Evolutionary conservation across 2,329 filamentous ascomycete genomes (phyloP).

Genomic region (Lithohypha guttulata): DNA sequence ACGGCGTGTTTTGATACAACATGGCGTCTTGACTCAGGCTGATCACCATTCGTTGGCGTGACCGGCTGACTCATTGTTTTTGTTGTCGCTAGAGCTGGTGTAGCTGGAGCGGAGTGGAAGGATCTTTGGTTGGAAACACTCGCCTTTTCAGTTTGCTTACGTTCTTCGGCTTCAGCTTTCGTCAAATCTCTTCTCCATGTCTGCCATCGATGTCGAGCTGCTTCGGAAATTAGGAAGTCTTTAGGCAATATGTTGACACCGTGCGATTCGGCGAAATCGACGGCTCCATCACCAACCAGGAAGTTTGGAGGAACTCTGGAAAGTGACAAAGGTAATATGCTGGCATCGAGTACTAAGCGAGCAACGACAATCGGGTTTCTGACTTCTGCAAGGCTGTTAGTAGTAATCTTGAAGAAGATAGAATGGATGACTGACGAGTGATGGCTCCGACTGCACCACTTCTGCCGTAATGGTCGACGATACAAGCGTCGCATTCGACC

Average conservation of each 20-base stretch:
- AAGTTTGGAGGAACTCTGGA: conserved; percentile 87
- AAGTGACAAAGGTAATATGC: conserved; percentile 66
- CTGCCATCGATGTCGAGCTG: conserved; percentile 65
- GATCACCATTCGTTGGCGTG: neutral
- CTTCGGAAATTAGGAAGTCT: conserved; percentile 67
- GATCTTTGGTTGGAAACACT: neutral
- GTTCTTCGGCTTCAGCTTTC: conserved; percentile 39
- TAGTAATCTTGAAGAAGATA: conserved; percentile 17
- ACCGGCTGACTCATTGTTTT: conserved; percentile 6
- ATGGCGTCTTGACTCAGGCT: neutral
- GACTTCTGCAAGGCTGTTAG: conserved; percentile 50
- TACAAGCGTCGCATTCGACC: conserved; percentile 88
- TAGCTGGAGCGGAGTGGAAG: conserved; percentile 2
- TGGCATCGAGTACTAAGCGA: conserved; percentile 67
- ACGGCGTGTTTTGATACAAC: conserved; percentile 2
- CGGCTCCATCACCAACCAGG: conserved; percentile 74
- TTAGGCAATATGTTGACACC: conserved; percentile 63
- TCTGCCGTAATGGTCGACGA: conserved; percentile 81
- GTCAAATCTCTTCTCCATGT: conserved; percentile 66
- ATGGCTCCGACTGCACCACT: conserved; percentile 91
- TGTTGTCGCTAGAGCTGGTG: neutral
- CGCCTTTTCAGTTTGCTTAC: conserved; percentile 17
- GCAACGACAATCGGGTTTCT: conserved; percentile 87
- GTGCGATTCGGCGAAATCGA: conserved; percentile 71
- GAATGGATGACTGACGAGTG: conserved; percentile 51